Conservation (phyloP, 192 early-diverging fungal genomes). For the Chytriomyces confervae region DNA sequence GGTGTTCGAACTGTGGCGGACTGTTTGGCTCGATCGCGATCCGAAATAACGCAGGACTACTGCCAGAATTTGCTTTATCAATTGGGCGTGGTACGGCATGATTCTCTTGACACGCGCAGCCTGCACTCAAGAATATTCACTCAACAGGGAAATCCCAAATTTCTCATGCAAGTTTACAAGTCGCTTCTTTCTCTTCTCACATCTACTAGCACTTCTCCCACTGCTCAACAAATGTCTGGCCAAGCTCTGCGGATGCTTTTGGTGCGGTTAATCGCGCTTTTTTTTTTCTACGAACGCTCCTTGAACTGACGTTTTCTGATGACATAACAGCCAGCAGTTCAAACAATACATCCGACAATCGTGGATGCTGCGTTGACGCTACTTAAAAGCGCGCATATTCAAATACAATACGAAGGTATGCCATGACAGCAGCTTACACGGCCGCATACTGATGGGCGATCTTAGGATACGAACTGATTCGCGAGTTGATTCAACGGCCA, state of each 20-base stretch:
- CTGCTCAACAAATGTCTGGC: constrained; percentile 66
- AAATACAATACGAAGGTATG: constrained; percentile 69
- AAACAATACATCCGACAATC: constrained; percentile 57
- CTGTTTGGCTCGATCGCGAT: constrained; percentile 60
- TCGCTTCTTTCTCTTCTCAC: constrained; percentile 61
- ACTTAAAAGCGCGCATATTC: constrained; percentile 61
- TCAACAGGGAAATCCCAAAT: constrained; percentile 65
- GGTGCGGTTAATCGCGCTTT: constrained; percentile 27
- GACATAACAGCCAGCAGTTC: constrained; percentile 55
- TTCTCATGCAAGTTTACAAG: constrained; percentile 69
- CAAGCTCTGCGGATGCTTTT: constrained; percentile 63
- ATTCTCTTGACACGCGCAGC: neutral
- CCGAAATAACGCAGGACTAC: constrained; percentile 65
- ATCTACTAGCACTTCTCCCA: constrained; percentile 50
- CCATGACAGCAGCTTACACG: constrained; percentile 5
- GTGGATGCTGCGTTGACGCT: constrained; percentile 59
- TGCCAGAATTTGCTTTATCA: constrained; percentile 61
- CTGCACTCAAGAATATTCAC: neutral
- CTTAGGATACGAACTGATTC: constrained; percentile 60
- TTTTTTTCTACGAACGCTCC: neutral
- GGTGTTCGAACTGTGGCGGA: constrained; percentile 64
- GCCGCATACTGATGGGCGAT: constrained; percentile 13
- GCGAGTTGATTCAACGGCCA: constrained; percentile 51
- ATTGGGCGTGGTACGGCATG: constrained; percentile 50
- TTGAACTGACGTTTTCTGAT: constrained; percentile 8